phyloP scores from a whole-genome alignment of 2,329 filamentous ascomycete genomes.

The Fonsecaea monophora region DNA sequence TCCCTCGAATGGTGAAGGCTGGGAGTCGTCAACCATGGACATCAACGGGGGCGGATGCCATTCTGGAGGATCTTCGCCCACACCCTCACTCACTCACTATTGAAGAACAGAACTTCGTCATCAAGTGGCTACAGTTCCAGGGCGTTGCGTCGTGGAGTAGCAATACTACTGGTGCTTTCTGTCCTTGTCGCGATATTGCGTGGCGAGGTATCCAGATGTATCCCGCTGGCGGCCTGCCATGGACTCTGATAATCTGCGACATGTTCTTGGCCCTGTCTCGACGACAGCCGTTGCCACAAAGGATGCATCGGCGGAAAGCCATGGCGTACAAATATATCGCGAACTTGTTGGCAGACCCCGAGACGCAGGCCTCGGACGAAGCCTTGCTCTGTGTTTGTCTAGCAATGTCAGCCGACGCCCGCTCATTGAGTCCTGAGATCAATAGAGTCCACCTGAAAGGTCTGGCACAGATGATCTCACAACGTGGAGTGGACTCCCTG shows the following conservation, averaged over 20 bases:
- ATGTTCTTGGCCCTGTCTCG: conserved; percentile 6
- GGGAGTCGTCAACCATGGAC: not conserved
- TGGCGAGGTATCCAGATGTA: conserved; percentile 4
- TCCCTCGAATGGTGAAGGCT: not conserved
- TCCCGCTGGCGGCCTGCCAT: conserved; percentile 4
- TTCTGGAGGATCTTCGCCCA: not conserved
- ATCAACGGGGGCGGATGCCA: not conserved
- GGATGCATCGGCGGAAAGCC: conserved; percentile 4
- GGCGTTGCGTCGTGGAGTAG: not conserved
- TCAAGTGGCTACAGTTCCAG: conserved; percentile 9
- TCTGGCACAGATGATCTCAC: conserved; percentile 7
- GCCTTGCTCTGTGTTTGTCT: not conserved
- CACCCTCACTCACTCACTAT: conserved; percentile 1
- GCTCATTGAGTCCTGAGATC: conserved; percentile 3
- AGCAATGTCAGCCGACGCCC: conserved; percentile 1
- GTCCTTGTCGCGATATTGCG: not conserved
- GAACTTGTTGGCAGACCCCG: conserved; percentile 5
- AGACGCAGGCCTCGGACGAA: conserved; percentile 5
- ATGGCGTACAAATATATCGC: conserved; percentile 5
- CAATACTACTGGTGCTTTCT: not conserved
- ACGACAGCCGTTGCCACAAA: not conserved
- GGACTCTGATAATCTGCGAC: conserved; percentile 8
- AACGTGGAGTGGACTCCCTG: not conserved
- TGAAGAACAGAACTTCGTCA: conserved; percentile 10
- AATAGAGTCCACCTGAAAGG: not conserved